These are phyloP conservation scores for Solanum hybrid DNA, from an alignment of 305 asterid species.

Conservation along the genomic window DNA sequence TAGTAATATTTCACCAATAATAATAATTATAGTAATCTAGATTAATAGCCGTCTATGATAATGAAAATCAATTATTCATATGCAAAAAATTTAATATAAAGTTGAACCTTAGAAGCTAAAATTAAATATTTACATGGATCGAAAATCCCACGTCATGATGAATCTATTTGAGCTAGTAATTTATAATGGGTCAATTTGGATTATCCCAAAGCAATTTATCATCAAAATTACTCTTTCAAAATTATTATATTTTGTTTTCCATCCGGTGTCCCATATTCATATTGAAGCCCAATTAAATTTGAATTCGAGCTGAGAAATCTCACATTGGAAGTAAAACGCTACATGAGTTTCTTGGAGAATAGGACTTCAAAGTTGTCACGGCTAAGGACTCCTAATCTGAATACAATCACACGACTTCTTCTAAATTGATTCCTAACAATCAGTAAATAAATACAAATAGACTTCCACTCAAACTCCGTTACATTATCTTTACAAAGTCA, in stretches of 20 bases:
- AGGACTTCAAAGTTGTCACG: too few species aligned
- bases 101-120: not conserved
- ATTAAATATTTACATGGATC: not conserved
- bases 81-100: not conserved
- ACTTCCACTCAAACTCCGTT: too few species aligned
- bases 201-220: not conserved
- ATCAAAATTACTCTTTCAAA: not conserved
- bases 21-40: not conserved
- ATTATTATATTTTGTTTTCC: not conserved
- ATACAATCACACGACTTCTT: too few species aligned
- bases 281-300: not conserved
- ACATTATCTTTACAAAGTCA: too few species aligned
- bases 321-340: not conserved
- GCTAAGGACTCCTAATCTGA: too few species aligned
- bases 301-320: not conserved
- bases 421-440: not conserved
- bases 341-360: too few species aligned
- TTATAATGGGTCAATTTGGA: not conserved
- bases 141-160: not conserved
- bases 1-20: not conserved
- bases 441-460: too few species aligned
- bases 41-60: not conserved
- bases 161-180: not conserved
- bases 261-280: not conserved
- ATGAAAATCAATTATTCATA: not conserved